Base-by-base conservation (phyloP, 2,329 filamentous ascomycete genomes). In the Aspergillus versicolor region DNA sequence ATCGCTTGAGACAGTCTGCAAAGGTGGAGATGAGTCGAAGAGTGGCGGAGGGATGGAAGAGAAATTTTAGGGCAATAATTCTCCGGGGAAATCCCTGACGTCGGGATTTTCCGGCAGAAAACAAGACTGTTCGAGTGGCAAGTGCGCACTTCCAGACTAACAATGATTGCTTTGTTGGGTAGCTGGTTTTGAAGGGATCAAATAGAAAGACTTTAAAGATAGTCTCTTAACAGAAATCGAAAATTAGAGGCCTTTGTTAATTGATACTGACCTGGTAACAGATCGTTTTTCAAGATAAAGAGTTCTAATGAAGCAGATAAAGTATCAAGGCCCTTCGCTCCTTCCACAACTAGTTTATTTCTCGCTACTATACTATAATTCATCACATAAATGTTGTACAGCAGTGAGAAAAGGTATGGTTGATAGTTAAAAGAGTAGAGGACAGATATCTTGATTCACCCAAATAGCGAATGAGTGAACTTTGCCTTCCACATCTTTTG, bases 81-180 rank as follows among this genome's bases (percentile, higher is more conserved):
- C 54, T 52, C 55, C 40, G 50, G 52, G 52, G 58, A 54, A 61
- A 53, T 37, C 41, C 21, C 61, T 59, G 60, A 62, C 59, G 41
- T 66, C 67, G 66, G 67, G 57, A 58, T 59, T 63, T 65, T 47
- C 61, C 66, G 64, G 66, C 62, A 57, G 56, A 53, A 58, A 48
- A 24, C 19, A 30, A 22, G 30, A 51, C 22, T 6, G 21, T 5
- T 13, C n/a, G 11, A 27, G 17, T 47, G 44, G n/a, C 44, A 47
- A 47, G 15, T 32, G 44, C 27, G 19, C 9, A 19, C 6, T 13
- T 32, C 12, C 4, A 11, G 34, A 7, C 12, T 1, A 13, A 13
- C 15, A n/a, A 37, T 8, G 5, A 37, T 37, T 37, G 21, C 21
- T 21, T 21, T 21, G 21, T 21, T 21, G 21, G 21, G 21, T 21